phyloP scores from a whole-genome alignment of 139 green algal species.

The Tetradesmus lagerheimii region DNA sequence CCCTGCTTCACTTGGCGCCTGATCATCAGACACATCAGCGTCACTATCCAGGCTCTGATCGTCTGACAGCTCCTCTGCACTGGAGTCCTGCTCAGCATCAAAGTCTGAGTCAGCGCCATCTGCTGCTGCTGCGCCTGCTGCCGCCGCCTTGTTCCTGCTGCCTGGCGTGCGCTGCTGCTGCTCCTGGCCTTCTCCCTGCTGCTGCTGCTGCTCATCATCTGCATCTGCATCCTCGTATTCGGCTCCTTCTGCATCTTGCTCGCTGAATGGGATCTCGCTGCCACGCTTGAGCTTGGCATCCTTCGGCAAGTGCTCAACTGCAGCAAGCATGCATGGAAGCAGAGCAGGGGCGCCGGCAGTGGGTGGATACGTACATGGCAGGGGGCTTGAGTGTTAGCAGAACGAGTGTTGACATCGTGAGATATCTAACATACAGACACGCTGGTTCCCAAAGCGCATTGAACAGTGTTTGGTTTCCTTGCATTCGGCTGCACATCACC shows the following conservation, averaged over 20 bases:
- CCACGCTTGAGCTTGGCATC: conserved; percentile 23
- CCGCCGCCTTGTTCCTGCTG: not conserved
- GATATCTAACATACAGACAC: too few species aligned
- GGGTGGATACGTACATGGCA: not conserved
- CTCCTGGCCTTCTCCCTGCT: not conserved
- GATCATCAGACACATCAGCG: conserved; percentile 36
- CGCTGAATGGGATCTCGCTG: conserved; percentile 22
- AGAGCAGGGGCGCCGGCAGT: not conserved
- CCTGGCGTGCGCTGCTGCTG: conserved; percentile 16
- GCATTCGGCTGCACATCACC: not conserved
- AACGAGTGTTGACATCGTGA: too few species aligned
- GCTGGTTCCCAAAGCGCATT: too few species aligned
- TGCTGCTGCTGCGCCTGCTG: not conserved
- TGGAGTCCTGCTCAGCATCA: conserved; percentile 35
- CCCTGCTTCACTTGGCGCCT: not conserved
- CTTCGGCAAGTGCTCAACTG: conserved; percentile 29
- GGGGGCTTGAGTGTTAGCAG: too few species aligned
- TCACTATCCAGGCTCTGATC: conserved; percentile 31
- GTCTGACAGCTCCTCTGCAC: not conserved
- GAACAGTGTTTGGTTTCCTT: not conserved
- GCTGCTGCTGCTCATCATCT: conserved; percentile 14
- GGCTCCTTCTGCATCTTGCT: conserved; percentile 24
- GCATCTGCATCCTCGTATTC: conserved; percentile 30
- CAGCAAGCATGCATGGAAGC: not conserved
- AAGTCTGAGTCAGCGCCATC: conserved; percentile 21